Evolutionary conservation across 2,329 filamentous ascomycete genomes (phyloP), one percentile per base, ranked within the genome.

Genomic region (Myriosclerotinia curreyana): DNA sequence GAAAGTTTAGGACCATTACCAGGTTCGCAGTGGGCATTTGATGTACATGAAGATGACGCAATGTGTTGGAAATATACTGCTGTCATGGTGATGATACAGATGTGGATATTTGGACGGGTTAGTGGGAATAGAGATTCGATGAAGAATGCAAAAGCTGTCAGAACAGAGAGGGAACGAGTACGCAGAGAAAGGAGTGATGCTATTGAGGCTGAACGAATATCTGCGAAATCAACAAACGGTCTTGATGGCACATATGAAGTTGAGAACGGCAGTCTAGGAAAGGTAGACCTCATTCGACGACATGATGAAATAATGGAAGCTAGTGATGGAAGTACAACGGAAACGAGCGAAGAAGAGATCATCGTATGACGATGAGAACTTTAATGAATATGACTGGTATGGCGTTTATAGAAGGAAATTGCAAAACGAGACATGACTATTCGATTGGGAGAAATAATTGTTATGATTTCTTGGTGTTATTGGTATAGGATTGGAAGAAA

Each of bases 41-140:
- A 78, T 64, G 70, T 77, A 60, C 76, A 78, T 64, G 69, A 70
- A 22, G 69, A 75, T 56, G 73, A 77, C 38, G 68, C 70, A 15
- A 64, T 77, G n/a, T 77, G 76, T 62, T 77, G 74, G 74, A 70
- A 70, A 46, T 78, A 77, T 64, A 77, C 76, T 25, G 67, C 70
- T 14, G 59, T 77, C 54, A 77, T 78, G 73, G 75, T 78, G 8
- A 65, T 73, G 12, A 64, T 76, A 11, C 76, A 78, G 60, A 64
- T 77, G 36, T 66, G 74, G 25, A 74, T 73, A 3, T 76, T 75
- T 66, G 74, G 71, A 42, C 70, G 68, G 48, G 71, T 76, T 7
- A 66, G 59, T 31, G 70, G 71, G 12, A 73, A 72, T 51, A 67
- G 73, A 46, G 52, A 66, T 20, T 63, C 59, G 49, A 69, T 67